Percentiles rank a stretch among this genome's conserved stretches.
These are phyloP conservation scores for Vigna mungo DNA, from an alignment of 306 rosid species.

Conservation along the genomic window DNA sequence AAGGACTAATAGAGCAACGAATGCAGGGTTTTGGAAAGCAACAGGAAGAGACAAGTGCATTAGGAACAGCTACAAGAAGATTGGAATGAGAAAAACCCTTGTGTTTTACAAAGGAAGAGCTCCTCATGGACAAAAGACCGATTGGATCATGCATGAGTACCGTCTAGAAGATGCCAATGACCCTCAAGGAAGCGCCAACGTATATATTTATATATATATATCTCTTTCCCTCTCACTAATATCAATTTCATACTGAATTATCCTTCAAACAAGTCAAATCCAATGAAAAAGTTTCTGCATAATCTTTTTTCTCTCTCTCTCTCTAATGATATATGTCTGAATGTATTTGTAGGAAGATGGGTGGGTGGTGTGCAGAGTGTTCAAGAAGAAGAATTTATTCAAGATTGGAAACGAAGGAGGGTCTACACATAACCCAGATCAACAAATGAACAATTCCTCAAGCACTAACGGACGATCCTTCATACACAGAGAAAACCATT, in stretches of 20 bases:
- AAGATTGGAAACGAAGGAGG: constrained; percentile 69
- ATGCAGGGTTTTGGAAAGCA: constrained; percentile 98
- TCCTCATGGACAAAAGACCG: constrained; percentile 94
- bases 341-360: constrained; percentile 80
- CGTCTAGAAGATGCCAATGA: constrained; percentile 86
- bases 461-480: constrained; percentile 49
- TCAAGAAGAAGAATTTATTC: constrained; percentile 93
- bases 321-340: neutral
- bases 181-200: constrained; percentile 53
- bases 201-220: constrained; percentile 43
- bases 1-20: constrained; percentile 91
- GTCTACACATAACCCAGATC: constrained; percentile 61
- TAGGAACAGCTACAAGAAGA: constrained; percentile 73
- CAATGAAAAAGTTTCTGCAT: neutral
- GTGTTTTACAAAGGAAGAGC: constrained; percentile 96
- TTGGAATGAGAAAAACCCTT: constrained; percentile 94
- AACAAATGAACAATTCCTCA: constrained; percentile 56
- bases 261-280: neutral
- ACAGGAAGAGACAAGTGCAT: constrained; percentile 97
- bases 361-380: constrained; percentile 95
- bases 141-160: constrained; percentile 98
- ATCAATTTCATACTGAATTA: neutral
- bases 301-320: neutral
- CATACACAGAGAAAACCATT: constrained; percentile 68
- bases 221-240: neutral